Conservation (phyloP, 495 filamentous ascomycete species). For the Cryomyces minteri region DNA sequence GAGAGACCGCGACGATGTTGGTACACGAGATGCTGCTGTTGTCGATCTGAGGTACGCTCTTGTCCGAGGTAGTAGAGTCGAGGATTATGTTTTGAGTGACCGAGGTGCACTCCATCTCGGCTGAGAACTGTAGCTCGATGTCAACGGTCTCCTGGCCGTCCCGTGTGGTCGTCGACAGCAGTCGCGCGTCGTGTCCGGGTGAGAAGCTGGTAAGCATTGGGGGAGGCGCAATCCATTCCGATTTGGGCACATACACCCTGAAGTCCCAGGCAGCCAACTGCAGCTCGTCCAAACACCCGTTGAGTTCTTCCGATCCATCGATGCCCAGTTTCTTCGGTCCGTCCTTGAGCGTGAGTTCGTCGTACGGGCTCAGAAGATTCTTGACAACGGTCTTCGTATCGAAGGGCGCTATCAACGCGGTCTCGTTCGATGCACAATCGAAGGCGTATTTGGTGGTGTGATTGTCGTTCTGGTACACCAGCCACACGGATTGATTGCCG, state of each 20-base stretch:
- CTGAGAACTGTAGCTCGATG: constrained; percentile 38
- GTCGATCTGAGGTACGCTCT: constrained; percentile 23
- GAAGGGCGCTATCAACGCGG: constrained; percentile 39
- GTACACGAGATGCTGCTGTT: constrained; percentile 24
- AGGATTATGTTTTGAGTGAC: constrained; percentile 30
- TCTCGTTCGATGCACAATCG: constrained; percentile 29
- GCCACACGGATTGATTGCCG: constrained; percentile 39
- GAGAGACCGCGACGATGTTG: too few species aligned
- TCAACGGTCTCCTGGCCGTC: constrained; percentile 26
- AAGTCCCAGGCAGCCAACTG: constrained; percentile 37
- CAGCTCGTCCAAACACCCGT: constrained; percentile 37
- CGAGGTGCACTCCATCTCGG: constrained; percentile 39
- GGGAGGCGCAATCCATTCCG: constrained; percentile 27
- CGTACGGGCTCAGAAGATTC: constrained; percentile 44
- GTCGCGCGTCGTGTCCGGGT: constrained; percentile 42
- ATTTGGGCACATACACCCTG: constrained; percentile 38
- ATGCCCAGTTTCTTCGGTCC: constrained; percentile 21
- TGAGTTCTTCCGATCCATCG: constrained; percentile 23
- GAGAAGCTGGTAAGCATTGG: constrained; percentile 47
- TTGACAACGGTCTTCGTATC: constrained; percentile 33
- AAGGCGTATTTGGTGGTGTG: constrained; percentile 36
- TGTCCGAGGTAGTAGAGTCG: constrained; percentile 29
- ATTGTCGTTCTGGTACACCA: constrained; percentile 46
- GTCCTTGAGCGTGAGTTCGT: constrained; percentile 28
- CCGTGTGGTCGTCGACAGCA: constrained; percentile 28